Evolutionary conservation across 139 green algal genomes (phyloP).

Genomic region (Tetradesmus obliquus): DNA sequence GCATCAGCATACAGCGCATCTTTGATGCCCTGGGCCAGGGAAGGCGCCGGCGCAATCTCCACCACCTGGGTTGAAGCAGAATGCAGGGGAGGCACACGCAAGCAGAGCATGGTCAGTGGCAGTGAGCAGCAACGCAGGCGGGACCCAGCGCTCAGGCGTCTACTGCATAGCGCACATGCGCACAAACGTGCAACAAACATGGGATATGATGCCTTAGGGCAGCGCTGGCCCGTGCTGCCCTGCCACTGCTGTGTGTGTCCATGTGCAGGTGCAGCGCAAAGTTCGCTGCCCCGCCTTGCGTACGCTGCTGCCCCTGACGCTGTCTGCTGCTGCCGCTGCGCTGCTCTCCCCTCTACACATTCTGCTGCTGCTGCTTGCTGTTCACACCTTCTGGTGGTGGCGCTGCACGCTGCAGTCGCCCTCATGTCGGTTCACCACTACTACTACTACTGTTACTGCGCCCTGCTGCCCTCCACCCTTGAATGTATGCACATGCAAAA

Average conservation of each 20-base stretch:
- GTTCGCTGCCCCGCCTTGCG: no score
- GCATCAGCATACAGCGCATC: constrained; percentile 75
- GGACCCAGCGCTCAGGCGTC: no score
- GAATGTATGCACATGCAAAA: not conserved
- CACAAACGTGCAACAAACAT: no score
- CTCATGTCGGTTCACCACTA: constrained; percentile 94
- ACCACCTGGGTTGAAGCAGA: constrained; percentile 74
- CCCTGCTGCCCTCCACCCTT: not conserved
- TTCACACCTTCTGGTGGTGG: constrained; percentile 92
- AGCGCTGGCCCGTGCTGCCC: no score
- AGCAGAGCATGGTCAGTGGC: not conserved
- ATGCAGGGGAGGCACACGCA: not conserved
- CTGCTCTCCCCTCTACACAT: not conserved
- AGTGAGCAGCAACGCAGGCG: not conserved
- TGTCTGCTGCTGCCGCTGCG: not conserved
- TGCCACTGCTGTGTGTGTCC: no score
- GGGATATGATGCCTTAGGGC: no score
- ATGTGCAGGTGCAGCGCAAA: no score
- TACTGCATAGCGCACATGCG: no score
- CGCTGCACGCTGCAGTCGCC: constrained; percentile 97
- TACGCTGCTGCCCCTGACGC: no score
- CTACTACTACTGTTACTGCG: no score
- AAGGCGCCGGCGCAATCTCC: constrained; percentile 87
- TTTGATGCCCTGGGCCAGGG: constrained; percentile 58
- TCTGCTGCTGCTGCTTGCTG: not conserved